These are phyloP conservation scores for Morella rubra DNA, from an alignment of 306 rosid species.

Conservation along the genomic window DNA sequence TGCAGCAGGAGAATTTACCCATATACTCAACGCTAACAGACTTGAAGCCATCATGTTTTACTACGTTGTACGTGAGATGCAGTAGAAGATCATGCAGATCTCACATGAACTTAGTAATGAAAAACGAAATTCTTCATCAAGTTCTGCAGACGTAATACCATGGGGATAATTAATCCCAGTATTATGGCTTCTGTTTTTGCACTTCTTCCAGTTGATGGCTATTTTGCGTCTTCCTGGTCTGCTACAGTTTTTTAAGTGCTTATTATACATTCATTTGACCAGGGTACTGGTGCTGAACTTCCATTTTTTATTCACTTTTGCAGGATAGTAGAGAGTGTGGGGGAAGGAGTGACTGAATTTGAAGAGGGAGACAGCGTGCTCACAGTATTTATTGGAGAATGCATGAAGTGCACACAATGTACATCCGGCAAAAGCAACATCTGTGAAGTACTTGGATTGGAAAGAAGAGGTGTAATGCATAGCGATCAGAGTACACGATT, in stretches of 20 bases:
- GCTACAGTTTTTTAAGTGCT: neutral
- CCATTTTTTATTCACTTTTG: slow-evolving; percentile 11
- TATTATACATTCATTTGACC: neutral
- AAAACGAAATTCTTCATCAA: neutral
- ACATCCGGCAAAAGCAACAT: slow-evolving; percentile 77
- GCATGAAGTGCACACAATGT: slow-evolving; percentile 69
- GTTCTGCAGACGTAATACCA: neutral
- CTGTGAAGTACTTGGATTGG: slow-evolving; percentile 84
- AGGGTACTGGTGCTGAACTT: neutral
- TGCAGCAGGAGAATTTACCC: neutral
- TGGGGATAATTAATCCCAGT: neutral
- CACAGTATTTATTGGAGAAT: slow-evolving; percentile 91
- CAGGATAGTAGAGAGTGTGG: slow-evolving; percentile 96
- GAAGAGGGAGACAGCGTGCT: slow-evolving; percentile 82
- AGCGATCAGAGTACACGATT: slow-evolving; percentile 92
- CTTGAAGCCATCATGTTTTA: neutral
- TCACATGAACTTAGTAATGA: neutral
- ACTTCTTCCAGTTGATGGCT: too few relatives aligned
- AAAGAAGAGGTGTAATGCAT: slow-evolving; percentile 88
- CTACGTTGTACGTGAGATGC: neutral
- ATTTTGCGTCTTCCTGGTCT: too few relatives aligned
- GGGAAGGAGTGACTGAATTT: slow-evolving; percentile 79
- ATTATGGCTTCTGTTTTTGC: neutral
- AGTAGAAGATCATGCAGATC: neutral
- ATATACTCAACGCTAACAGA: neutral